A percentile compares a stretch with the other conserved stretches of the same genome.
phyloP scores from a whole-genome alignment of 345 rosid genomes.

The Mercurialis annua region DNA sequence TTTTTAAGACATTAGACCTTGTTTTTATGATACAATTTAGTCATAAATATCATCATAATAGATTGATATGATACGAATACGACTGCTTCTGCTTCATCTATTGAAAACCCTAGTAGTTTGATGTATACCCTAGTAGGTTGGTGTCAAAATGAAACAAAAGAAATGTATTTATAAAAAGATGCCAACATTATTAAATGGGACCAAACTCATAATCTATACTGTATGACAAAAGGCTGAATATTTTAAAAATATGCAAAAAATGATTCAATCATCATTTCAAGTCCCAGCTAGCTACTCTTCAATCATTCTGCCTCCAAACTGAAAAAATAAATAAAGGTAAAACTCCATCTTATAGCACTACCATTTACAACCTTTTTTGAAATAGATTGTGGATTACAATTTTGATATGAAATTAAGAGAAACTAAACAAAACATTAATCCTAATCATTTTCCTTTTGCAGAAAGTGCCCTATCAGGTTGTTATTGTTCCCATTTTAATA shows the following conservation, averaged over 20 bases:
- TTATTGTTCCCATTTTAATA: background rate
- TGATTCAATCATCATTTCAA: constrained; percentile 20
- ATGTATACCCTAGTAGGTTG: no score
- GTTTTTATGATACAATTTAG: no score
- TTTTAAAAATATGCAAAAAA: constrained; percentile 2
- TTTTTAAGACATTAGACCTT: no score
- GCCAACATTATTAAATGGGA: constrained; percentile 2
- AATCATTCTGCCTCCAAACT: constrained; percentile 17
- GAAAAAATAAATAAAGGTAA: background rate
- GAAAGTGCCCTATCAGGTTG: constrained; percentile 21
- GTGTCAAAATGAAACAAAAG: no score
- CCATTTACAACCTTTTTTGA: background rate
- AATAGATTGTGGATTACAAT: background rate
- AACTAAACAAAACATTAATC: constrained; percentile 3
- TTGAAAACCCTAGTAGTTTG: no score
- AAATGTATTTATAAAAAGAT: no score
- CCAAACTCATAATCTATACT: background rate
- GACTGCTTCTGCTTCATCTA: no score
- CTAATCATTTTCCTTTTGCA: constrained; percentile 9
- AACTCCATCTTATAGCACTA: background rate
- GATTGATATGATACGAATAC: no score
- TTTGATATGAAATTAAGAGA: background rate
- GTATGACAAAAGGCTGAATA: background rate
- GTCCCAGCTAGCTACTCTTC: constrained; percentile 5
- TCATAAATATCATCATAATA: no score